A percentile compares a stretch with the other conserved stretches of the same genome.
Conservation (phyloP, 257 asterid species). For the Perilla frutescens region DNA sequence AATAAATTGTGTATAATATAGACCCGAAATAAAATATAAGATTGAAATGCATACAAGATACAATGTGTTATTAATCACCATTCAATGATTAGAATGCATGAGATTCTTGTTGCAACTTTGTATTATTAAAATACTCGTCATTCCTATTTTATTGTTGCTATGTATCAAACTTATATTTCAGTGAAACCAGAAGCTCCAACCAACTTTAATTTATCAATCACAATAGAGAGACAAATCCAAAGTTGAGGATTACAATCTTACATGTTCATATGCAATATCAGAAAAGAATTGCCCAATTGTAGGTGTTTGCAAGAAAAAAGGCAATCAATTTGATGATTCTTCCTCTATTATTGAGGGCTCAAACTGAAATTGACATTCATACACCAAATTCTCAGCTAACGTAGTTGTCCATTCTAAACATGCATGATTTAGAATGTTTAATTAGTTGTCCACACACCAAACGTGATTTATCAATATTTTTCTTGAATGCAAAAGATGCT, state of each 20-base stretch:
- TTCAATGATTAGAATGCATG: neutral
- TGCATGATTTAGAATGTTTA: neutral
- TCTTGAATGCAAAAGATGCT: neutral
- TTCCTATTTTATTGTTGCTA: neutral
- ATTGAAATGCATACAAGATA: neutral
- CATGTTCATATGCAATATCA: neutral
- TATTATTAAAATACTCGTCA: neutral
- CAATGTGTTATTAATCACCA: neutral
- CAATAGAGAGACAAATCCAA: slow-evolving; percentile 25
- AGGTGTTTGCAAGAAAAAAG: slow-evolving; percentile 27
- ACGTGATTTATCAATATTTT: neutral
- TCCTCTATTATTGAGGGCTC: slow-evolving; percentile 38
- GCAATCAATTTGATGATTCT: slow-evolving; percentile 19
- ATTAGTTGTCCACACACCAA: neutral
- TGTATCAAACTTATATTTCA: neutral
- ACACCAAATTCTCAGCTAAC: slow-evolving; percentile 9
- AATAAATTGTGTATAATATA: too few species aligned
- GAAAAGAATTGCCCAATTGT: slow-evolving; percentile 26
- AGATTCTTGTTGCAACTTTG: neutral
- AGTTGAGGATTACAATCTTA: neutral
- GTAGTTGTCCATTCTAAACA: neutral
- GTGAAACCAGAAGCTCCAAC: slow-evolving; percentile 2
- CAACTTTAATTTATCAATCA: neutral
- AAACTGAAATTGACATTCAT: neutral
- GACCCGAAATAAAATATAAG: neutral